A percentile compares a stretch with the other conserved stretches of the same genome.
These are phyloP conservation scores for Mycosphaerelloides madeirae DNA, from an alignment of 2,329 filamentous ascomycete species.

Conservation along the genomic window DNA sequence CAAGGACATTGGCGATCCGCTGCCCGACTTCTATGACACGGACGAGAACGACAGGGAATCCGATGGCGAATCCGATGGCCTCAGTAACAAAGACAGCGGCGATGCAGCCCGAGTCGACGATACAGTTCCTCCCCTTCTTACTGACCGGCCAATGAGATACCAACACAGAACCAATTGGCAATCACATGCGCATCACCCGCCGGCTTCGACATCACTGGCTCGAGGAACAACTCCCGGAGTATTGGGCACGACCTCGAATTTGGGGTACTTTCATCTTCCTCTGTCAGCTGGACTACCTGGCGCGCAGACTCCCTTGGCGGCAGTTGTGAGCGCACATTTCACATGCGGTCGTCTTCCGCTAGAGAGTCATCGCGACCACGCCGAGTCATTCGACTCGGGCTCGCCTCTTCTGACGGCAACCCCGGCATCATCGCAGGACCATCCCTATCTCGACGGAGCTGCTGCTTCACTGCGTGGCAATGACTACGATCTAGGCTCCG, in stretches of 20 bases:
- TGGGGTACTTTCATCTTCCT: constrained; percentile 79
- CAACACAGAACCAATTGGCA: no score
- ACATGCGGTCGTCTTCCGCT: constrained; percentile 33
- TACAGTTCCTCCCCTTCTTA: no score
- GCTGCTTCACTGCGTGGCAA: constrained; percentile 18
- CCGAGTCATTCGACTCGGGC: constrained; percentile 42
- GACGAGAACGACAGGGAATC: constrained; percentile 49
- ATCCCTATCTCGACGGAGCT: constrained; percentile 23
- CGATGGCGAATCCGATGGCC: no score
- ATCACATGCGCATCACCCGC: no score
- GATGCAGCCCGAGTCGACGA: no score
- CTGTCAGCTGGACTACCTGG: constrained; percentile 67
- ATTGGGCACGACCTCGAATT: constrained; percentile 68
- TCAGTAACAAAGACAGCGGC: no score
- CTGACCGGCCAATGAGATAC: no score
- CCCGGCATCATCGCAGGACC: constrained; percentile 40
- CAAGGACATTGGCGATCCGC: constrained; percentile 93
- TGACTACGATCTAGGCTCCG: constrained; percentile 24
- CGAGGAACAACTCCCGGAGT: constrained; percentile 53
- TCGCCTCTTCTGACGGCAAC: constrained; percentile 45
- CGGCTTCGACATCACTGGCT: constrained; percentile 30
- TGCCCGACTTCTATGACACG: constrained; percentile 94
- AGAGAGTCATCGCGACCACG: constrained; percentile 25
- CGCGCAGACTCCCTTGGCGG: constrained; percentile 72
- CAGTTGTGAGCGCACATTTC: constrained; percentile 67